phyloP scores from a whole-genome alignment of 306 rosid species.

The Albizia julibrissin region DNA sequence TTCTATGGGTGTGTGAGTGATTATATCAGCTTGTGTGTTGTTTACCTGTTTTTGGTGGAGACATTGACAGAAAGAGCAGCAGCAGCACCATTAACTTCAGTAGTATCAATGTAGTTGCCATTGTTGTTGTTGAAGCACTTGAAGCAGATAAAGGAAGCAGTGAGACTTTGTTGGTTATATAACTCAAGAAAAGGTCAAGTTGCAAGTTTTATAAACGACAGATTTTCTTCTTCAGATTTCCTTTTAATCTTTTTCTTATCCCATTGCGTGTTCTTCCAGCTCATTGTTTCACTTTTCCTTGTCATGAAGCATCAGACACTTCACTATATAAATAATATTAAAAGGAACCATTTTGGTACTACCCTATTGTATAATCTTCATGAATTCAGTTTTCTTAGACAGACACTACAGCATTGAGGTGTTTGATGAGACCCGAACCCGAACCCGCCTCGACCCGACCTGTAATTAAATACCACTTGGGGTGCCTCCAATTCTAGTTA shows the following conservation, averaged over 20 bases:
- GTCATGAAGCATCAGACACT: not conserved
- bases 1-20: not conserved
- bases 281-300: conserved; percentile 18
- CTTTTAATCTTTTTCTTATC: not conserved
- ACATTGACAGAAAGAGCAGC: conserved; percentile 51
- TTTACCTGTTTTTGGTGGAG: conserved; percentile 60
- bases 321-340: not conserved
- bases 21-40: not conserved
- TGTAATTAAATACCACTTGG: not conserved
- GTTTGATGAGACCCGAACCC: not conserved
- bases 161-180: conserved; percentile 17
- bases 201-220: not conserved
- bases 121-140: conserved; percentile 29
- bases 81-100: conserved; percentile 42
- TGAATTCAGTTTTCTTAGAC: not conserved
- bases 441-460: no score
- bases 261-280: conserved; percentile 17
- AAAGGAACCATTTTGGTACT: not conserved
- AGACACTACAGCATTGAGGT: not conserved
- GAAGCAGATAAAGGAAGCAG: conserved; percentile 30
- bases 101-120: conserved; percentile 40
- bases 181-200: not conserved
- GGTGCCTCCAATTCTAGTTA: not conserved
- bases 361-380: no score
- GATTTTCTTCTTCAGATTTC: conserved; percentile 13